Percentiles rank a stretch among this genome's conserved stretches.
phyloP scores from a whole-genome alignment of 805 yeast species.

The Ogataea parapolymorpha region DNA sequence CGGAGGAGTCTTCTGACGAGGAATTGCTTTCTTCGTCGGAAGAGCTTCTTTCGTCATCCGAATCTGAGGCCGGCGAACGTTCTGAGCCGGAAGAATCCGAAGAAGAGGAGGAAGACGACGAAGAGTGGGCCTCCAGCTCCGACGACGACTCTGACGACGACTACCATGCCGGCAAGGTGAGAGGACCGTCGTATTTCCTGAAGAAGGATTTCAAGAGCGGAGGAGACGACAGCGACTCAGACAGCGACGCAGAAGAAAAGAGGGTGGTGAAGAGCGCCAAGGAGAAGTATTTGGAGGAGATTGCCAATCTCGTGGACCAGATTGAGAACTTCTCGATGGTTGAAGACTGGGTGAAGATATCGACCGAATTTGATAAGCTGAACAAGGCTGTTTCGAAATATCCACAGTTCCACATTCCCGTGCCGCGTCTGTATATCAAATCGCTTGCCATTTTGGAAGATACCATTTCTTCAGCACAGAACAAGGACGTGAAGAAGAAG shows the following conservation, averaged over 20 bases:
- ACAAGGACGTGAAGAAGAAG: constrained; percentile 58
- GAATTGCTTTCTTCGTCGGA: constrained; percentile 55
- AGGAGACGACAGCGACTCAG: constrained; percentile 35
- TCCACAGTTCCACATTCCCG: constrained; percentile 69
- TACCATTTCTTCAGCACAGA: constrained; percentile 47
- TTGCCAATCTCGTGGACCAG: constrained; percentile 60
- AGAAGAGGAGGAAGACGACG: constrained; percentile 41
- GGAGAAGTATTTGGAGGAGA: constrained; percentile 88
- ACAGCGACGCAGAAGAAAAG: constrained; percentile 59
- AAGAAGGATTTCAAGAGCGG: constrained; percentile 47
- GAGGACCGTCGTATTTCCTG: constrained; percentile 55
- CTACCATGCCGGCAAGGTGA: constrained; percentile 29
- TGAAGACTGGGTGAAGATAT: constrained; percentile 76
- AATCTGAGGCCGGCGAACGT: constrained; percentile 27
- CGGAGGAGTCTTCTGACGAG: constrained; percentile 50
- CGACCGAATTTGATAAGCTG: constrained; percentile 75
- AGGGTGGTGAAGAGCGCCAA: constrained; percentile 90
- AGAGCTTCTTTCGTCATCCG: constrained; percentile 48
- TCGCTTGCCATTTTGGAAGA: constrained; percentile 72
- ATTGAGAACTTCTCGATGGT: constrained; percentile 66
- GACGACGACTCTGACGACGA: constrained; percentile 48
- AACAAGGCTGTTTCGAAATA: constrained; percentile 64
- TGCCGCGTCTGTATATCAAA: constrained; percentile 70
- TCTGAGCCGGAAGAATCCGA: constrained; percentile 33
- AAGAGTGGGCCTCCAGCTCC: constrained; percentile 40